A percentile compares a stretch with the other conserved stretches of the same genome.
Conservation (phyloP, 371 early-diverging fungal genomes). For the Mucor sp. region DNA sequence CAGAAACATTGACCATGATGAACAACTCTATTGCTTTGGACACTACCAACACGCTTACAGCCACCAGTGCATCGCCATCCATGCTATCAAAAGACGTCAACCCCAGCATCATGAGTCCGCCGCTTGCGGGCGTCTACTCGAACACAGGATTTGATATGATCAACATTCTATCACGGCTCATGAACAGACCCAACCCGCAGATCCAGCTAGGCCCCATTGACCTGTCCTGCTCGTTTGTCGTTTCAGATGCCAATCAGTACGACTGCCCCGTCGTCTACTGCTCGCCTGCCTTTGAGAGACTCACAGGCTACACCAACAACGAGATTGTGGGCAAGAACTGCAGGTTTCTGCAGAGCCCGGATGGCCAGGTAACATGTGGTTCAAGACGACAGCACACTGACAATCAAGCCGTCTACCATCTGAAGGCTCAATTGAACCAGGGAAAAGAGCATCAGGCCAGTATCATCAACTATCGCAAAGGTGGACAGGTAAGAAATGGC, state of each 20-base stretch:
- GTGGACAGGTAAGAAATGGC: constrained; percentile 46
- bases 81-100: background rate
- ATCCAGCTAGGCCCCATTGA: constrained; percentile 64
- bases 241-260: constrained; percentile 47
- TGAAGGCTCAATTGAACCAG: constrained; percentile 46
- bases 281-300: constrained; percentile 56
- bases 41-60: background rate
- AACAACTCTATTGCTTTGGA: background rate
- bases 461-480: constrained; percentile 66
- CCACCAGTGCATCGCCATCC: background rate
- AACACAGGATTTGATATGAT: constrained; percentile 67
- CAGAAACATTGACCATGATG: background rate
- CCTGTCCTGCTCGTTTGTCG: constrained; percentile 56
- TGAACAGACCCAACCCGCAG: constrained; percentile 45
- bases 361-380: constrained; percentile 50
- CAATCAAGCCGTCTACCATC: constrained; percentile 52
- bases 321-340: constrained; percentile 71
- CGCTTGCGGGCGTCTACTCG: constrained; percentile 39
- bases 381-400: constrained; percentile 57
- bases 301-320: constrained; percentile 57
- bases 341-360: constrained; percentile 64
- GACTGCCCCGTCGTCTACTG: constrained; percentile 60
- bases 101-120: background rate
- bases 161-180: constrained; percentile 39
- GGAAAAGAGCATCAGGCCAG: constrained; percentile 63